Conservation (phyloP, 2,329 filamentous ascomycete genomes). For the Sporothrix luriei region DNA sequence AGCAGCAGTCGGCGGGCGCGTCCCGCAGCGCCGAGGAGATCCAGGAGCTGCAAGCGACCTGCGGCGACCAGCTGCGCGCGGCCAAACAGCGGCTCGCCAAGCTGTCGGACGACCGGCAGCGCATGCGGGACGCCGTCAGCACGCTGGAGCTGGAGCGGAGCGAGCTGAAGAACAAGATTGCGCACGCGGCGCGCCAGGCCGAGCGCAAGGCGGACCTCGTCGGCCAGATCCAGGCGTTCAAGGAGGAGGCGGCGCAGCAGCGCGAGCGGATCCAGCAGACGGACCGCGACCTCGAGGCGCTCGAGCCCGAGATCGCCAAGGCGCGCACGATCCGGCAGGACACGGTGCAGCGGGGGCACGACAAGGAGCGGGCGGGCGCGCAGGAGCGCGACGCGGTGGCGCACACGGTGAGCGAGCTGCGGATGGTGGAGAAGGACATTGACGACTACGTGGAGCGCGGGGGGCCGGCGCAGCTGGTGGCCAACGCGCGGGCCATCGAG, state of each 20-base stretch:
- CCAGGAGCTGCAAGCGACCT: conserved; percentile 69
- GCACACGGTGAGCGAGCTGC: conserved; percentile 75
- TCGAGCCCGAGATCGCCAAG: conserved; percentile 75
- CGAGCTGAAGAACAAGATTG: conserved; percentile 73
- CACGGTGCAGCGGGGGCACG: conserved; percentile 68
- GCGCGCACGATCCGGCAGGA: conserved; percentile 78
- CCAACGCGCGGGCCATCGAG: conserved; percentile 69
- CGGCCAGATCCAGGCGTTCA: conserved; percentile 72
- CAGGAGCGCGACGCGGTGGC: conserved; percentile 71
- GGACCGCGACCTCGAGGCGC: conserved; percentile 71
- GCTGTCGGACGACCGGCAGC: conserved; percentile 70
- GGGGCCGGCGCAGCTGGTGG: conserved; percentile 70
- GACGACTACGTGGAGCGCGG: conserved; percentile 75
- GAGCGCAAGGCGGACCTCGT: conserved; percentile 77
- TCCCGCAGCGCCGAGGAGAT: conserved; percentile 79
- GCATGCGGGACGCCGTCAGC: conserved; percentile 67
- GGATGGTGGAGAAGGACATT: conserved; percentile 75
- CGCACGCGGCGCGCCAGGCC: conserved; percentile 69
- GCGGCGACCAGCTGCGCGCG: conserved; percentile 67
- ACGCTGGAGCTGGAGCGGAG: conserved; percentile 75
- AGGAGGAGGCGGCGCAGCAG: conserved; percentile 67
- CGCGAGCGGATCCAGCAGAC: conserved; percentile 68
- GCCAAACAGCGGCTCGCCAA: conserved; percentile 67
- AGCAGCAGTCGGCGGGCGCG: conserved; percentile 49
- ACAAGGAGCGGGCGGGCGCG: conserved; percentile 71